These are phyloP conservation scores for Scheffersomyces coipomensis DNA, from an alignment of 805 yeast species.

Conservation along the genomic window DNA sequence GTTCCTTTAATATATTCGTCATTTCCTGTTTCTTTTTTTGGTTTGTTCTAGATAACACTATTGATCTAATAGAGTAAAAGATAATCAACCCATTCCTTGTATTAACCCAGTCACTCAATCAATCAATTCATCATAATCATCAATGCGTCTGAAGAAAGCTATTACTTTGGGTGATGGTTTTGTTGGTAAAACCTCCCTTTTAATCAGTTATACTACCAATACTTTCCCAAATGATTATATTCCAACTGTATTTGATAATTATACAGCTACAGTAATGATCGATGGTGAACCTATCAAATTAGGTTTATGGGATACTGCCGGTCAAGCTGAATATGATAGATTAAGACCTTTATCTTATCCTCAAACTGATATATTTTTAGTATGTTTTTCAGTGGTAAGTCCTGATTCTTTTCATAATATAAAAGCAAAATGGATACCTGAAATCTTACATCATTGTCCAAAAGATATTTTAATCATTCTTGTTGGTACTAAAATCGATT, in stretches of 20 bases:
- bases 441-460: constrained; percentile 80
- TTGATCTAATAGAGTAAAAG: too few species aligned
- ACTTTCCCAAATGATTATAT: constrained; percentile 91
- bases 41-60: too few species aligned
- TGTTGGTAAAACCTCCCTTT: constrained; percentile 88
- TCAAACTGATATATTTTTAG: constrained; percentile 83
- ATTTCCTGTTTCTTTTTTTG: too few species aligned
- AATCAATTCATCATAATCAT: neutral
- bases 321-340: constrained; percentile 89
- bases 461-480: constrained; percentile 64
- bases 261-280: constrained; percentile 80
- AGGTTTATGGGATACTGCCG: constrained; percentile 96
- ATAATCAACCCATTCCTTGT: too few species aligned
- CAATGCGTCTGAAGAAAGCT: constrained; percentile 84
- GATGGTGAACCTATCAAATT: constrained; percentile 80
- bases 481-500: constrained; percentile 87
- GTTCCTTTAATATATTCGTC: too few species aligned
- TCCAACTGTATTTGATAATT: constrained; percentile 92
- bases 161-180: constrained; percentile 97
- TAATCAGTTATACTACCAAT: constrained; percentile 87
- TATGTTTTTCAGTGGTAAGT: constrained; percentile 82
- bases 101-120: too few species aligned
- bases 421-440: constrained; percentile 75
- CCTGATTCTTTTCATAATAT: constrained; percentile 82
- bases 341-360: constrained; percentile 88